Evolutionary conservation across 106 monocot genomes (phyloP), one percentile per base, ranked within the genome.

Genomic region (Amphibolis antarctica): DNA sequence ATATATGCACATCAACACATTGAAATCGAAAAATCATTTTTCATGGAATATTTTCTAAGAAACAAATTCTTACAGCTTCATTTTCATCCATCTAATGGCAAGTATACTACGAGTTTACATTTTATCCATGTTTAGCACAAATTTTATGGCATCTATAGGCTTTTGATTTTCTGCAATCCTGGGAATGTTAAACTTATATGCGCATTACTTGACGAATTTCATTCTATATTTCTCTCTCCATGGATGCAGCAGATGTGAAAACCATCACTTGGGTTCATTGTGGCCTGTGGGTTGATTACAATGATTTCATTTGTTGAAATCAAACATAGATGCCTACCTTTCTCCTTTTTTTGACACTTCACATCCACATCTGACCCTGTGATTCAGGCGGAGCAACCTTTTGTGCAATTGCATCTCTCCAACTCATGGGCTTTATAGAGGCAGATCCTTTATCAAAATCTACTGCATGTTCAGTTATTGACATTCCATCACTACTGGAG

Each of bases 371-470:
- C 63, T 68, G 78, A 59, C 58, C 79, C 84, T 78, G 86, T 74
- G 84, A 63, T 60, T 72, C 96, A 96, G 96, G 96, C 78, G 96
- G 96, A 66, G 96, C 81, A 43, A 80, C 86, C 28, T 96, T 76
- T 46, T 96, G 96, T 80, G 96, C 86, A 12, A 80, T 96, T 63
- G 83, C 90, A 58, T 79, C 96, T 80, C 86, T 96, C 65, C 68
- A 66, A 26, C 69, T 90, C 26, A 96, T 96, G 96, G 96, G 90
- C 56, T 87, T 74, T 66, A 76, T 87, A 60, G 54, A 76, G 67
- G 22, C n/a, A 60, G 75, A 78, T 53, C 10, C 42, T 12, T 20
- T 64, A 19, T 65, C 58, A 31, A 69, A 78, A 55, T 62, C 46
- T 49, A 59, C 56, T 46, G 52, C 31, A 50, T 71, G 69, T 18